Evolutionary conservation across 805 yeast species (phyloP), one percentile per base, ranked within the genome.

Genomic region (Suhomyces tanzawaensis): DNA sequence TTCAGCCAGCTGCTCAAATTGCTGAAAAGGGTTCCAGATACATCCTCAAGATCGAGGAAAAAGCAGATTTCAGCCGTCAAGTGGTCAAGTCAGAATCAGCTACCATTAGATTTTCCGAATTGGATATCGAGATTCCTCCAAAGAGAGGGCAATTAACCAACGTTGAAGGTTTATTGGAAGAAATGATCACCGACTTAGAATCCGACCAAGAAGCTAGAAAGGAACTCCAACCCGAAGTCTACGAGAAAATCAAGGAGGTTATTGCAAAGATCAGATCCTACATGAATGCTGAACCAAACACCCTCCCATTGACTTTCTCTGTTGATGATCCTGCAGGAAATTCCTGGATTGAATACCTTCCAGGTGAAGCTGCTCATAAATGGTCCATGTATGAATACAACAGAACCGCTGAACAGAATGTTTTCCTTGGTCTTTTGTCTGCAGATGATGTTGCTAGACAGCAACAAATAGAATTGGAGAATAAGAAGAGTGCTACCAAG

Each of bases 281-380:
- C 37, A 66, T 87, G 18, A 71, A 73, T n/a, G 91, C 88, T 40
- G 81, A 82, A 42, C 76, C 75, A 37, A 77, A 76, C 22, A 73
- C 77, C 14, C 62, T 86, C 37, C 98, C 98, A 2, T 55, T 91
- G 45, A 85, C 95, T 0, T 74, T 91, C 34, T 71, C 74, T 17
- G 66, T 88, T 8, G 96, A 90, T 60, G 99, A 93, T 62, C 97
- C 99, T 19, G 77, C 96, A 1, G 99, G 99, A 12, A 93, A 93
- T 68, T 91, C 98, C 4, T 93, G 97, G 95, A 80, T 93, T 38
- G 96, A 87, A 57, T 87, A 74, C 59, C 63, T 77, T 42, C 96
- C 96, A 14, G 90, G 86, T 42, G 96, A 88, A 58, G 74, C 95
- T 4, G 71, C 84, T 25, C 95, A 87, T 62, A 88, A 90, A 62